Base-by-base conservation (phyloP, 768 basidiomycete genomes). In the Cubamyces lactineus region DNA sequence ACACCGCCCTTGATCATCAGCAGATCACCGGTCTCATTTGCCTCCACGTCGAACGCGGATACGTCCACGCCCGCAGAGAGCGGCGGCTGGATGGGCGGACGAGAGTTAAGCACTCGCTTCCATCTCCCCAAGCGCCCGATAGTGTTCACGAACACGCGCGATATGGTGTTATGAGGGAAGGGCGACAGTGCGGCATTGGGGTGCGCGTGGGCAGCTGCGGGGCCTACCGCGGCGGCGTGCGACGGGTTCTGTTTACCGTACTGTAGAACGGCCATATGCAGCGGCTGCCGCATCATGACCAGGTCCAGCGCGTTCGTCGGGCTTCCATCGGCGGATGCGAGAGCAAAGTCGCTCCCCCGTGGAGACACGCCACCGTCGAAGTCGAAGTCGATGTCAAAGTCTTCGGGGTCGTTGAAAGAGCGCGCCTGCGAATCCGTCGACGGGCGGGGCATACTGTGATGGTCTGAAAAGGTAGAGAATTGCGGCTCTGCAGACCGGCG, bases 121-220 rank as follows among this genome's bases (percentile, higher is more conserved):
- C 93, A 90, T 11, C 89, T 79, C 1, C 93, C 93, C 17, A 96
- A 75, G 5, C 89, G 83, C 5, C 93, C 91, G 28, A 94, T 86
- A 2, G 93, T 93, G 74, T 86, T 89, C 55, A 91, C 87, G 49
- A 95, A 83, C 12, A 83, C 90, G 1, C 91, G 83, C 0, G 90
- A 91, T 16, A 94, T 77, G 0, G 86, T 79, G 67, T 80, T 85
- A 55, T 88, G 85, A 26, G 84, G 84, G 41, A 79, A 77, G 0
- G 86, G 82, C 13, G 86, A 75, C 7, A 80, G 69, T 1, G 79
- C 74, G 7, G 82, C 72, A 11, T 79, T 78, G 46, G 80, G 76
- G 5, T 76, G 70, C 46, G 79, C 72, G 4, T 77, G 69, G 17
- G 78, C 45, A 12, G 38, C 28, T 1, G 54, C 23, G 5, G 45